phyloP scores from a whole-genome alignment of 371 early-diverging fungal species.

The Polyrhizophydium stewartii region DNA sequence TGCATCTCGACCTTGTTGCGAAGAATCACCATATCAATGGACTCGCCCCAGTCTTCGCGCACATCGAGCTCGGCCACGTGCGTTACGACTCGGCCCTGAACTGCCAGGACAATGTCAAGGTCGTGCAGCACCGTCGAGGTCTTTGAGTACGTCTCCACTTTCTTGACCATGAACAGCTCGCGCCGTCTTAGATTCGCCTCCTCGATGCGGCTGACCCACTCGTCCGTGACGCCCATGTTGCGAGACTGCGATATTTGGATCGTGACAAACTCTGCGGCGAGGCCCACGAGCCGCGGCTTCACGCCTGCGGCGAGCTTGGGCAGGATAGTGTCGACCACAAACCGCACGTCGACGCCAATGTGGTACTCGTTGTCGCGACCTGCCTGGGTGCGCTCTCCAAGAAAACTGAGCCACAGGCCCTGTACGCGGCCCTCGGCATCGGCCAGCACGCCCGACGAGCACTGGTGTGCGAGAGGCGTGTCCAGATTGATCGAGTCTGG shows the following conservation, averaged over 20 bases:
- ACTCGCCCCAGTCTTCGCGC: slow-evolving; percentile 35
- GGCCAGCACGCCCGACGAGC: slow-evolving; percentile 79
- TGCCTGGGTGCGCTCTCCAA: slow-evolving; percentile 65
- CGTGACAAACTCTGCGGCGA: slow-evolving; percentile 69
- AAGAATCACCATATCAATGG: slow-evolving; percentile 56
- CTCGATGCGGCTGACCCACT: slow-evolving; percentile 72
- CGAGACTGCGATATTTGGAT: slow-evolving; percentile 74
- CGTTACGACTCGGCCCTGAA: slow-evolving; percentile 65
- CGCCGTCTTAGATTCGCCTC: slow-evolving; percentile 63
- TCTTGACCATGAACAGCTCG: slow-evolving; percentile 70
- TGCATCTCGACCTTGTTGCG: slow-evolving; percentile 62
- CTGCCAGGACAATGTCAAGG: slow-evolving; percentile 82
- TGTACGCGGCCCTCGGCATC: slow-evolving; percentile 67
- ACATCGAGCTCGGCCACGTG: slow-evolving; percentile 71
- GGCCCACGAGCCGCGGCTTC: slow-evolving; percentile 36
- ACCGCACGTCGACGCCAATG: slow-evolving; percentile 63
- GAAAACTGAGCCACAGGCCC: slow-evolving; percentile 81
- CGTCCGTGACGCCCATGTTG: slow-evolving; percentile 72
- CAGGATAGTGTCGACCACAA: slow-evolving; percentile 27
- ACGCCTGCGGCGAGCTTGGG: slow-evolving; percentile 35
- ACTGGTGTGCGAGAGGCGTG: slow-evolving; percentile 77
- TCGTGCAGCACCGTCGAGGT: slow-evolving; percentile 62
- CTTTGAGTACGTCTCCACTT: slow-evolving; percentile 59
- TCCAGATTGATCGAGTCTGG: slow-evolving; percentile 81
- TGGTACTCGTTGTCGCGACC: slow-evolving; percentile 63